Base-by-base conservation (phyloP, 225 moss, liverwort and hornwort species). In the Lunularia cruciata region DNA sequence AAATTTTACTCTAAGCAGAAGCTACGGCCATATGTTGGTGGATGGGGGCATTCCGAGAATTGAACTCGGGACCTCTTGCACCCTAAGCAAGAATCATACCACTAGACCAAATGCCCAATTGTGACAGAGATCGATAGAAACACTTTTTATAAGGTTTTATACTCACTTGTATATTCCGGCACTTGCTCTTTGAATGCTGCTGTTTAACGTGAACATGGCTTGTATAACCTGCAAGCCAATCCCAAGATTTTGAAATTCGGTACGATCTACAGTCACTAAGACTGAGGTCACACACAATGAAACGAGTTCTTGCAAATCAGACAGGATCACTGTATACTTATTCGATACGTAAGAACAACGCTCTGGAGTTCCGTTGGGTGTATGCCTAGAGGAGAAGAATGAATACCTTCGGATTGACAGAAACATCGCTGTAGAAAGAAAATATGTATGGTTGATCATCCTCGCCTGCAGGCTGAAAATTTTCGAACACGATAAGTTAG, bases 391-490 rank as follows among this genome's bases (percentile, higher is more conserved):
- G n/a, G n/a, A 32, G 30, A 57, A 31, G 26, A 57, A 13, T 3
- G 9, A 60, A 36, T 30, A 91, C 92, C 83, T 94, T 77, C 2
- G 91, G 79, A 12, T 89, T 88, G 3, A 83, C 77, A 11, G 83
- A 86, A 33, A 94, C 79, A 35, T 94, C 94, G 54, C 76, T 84
- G n/a, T 94, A 86, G 68, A 94, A 94, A 58, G 78, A 89, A 65
- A 91, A 94, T 8, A 81, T 62, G 70, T 77, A 86, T 0, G 87
- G 88, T 40, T 86, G 81, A 0, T 88, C 79, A 0, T 89, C 89
- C 63, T 94, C 91, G 0, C 42, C 88, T 48, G 82, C 85, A 49
- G 73, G 42, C 82, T 75, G 78, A 75, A 67, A 61, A 38, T 42
- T 61, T 12, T 13, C 25, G 40, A 8, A 61, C 14, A 0, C 4